Evolutionary conservation across 2,329 filamentous ascomycete species (phyloP), one percentile per base, ranked within the genome.

Genomic region (Lachnellula suecica): DNA sequence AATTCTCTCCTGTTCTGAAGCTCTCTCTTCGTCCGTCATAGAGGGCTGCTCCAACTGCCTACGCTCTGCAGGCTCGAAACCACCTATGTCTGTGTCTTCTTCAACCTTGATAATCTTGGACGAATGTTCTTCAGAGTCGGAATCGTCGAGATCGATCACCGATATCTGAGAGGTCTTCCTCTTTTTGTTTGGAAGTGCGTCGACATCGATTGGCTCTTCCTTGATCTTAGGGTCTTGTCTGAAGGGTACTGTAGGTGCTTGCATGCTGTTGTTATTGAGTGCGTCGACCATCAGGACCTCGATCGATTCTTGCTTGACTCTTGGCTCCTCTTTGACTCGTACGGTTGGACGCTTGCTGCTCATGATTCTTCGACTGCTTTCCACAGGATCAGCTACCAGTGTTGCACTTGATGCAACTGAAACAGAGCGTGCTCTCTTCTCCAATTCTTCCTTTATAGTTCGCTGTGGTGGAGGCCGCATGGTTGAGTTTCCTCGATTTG

Each of bases 31-130:
- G 20, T 47, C 44, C 7, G 29, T 38, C 31, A 38, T 37, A 10
- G 19, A 15, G 20, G 37, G 37, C 44, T 47, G 11, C 9, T 15
- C 13, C 8, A 20, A n/a, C n/a, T 31, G 29, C 10, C 22, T 9
- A 24, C 2, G 10, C 19, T 47, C 29, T 15, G 9, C 17, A 20
- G 23, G 19, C 13, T 11, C 31, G 4, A n/a, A 2, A 4, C 15
- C 15, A 38, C 8, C 31, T 13, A 34, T 37, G 13, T 47, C 44
- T 13, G 31, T 15, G n/a, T 17, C 7, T 10, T 47, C 44, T n/a
- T 47, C 44, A 8, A 47, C 11, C 27, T 47, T 47, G 11, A 47
- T 40, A 38, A 11, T 20, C 31, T 47, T 47, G 10, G 13, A 13
- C 9, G 27, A 10, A 24, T 3, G 13, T 25, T 47, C 44, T 17